Evolutionary conservation across 1,284 basidiomycete genomes (phyloP), one percentile per base, ranked within the genome.

Genomic region (Apiotrichum brassicae): DNA sequence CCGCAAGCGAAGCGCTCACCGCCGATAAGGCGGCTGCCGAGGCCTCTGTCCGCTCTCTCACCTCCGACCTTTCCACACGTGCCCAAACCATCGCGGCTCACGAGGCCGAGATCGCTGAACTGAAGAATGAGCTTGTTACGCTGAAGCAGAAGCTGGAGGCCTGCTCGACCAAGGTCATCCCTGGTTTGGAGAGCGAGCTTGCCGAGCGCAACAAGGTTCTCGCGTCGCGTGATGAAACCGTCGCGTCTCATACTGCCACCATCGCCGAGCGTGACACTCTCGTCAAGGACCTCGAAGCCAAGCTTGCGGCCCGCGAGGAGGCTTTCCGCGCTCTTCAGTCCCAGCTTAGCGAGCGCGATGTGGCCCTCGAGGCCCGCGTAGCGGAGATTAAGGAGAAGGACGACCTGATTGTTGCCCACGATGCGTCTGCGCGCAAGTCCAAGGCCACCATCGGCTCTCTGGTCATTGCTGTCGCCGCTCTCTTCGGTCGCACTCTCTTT

Each of bases 301-400:
- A 42, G 40, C 25, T 42, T 18, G 40, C 40, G 11, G 40, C 40
- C 11, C 40, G 40, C 26, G 40, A 42, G 20, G 40, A 42, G 40
- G 25, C 40, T 7, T 32, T 42, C 26, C 40, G 26, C 25, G 19
- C 26, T 3, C 19, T 42, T 5, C 40, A 32, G 28, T 19, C 25
- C 9, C 26, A 42, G 40, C 40, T 42, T 16, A 19, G 40, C 40
- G 40, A 42, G 40, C 40, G 40, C 25, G 40, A 42, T 12, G 26
- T 4, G 26, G 40, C 40, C 4, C 40, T 42, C 26, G 7, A 42
- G 40, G 40, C 40, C 3, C 40, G 40, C 26, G 40, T 42, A 6
- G 40, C 40, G 26, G 40, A 42, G 40, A 42, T 42, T 19, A 42
- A 42, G 40, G 40, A 30, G 40, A 42, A 42, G 40, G 40, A 42